Evolutionary conservation across 345 rosid species (phyloP).

Genomic region (Gynandropsis gynandra): DNA sequence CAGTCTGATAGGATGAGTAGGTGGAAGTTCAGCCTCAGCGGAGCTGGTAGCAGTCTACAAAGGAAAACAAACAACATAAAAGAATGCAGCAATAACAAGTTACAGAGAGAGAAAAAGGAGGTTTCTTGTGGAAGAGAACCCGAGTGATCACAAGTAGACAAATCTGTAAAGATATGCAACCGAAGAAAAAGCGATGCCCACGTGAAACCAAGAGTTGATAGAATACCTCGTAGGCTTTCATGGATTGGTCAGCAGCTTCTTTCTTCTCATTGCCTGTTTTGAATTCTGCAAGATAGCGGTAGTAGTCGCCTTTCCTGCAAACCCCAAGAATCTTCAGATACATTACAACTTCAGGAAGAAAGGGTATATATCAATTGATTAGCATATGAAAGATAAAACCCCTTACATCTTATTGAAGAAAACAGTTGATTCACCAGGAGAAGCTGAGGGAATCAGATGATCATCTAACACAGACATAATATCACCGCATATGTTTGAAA

Average conservation of each 20-base stretch:
- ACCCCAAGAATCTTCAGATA: slow-evolving; percentile 8
- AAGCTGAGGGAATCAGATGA: slow-evolving; percentile 55
- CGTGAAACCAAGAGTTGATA: slow-evolving; percentile 1
- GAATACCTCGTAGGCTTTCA: slow-evolving; percentile 62
- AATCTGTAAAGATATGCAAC: slow-evolving; percentile 1
- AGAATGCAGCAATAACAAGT: no score
- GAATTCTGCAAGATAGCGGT: slow-evolving; percentile 55
- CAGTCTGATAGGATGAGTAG: slow-evolving; percentile 65
- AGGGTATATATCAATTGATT: slow-evolving; percentile 2
- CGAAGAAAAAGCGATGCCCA: neutral
- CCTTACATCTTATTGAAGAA: slow-evolving; percentile 61
- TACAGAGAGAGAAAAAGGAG: no score
- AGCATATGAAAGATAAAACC: neutral
- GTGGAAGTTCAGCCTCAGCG: slow-evolving; percentile 54
- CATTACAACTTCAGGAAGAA: neutral
- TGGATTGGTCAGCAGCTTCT: slow-evolving; percentile 52
- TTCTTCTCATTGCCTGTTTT: slow-evolving; percentile 45
- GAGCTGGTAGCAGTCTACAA: slow-evolving; percentile 48
- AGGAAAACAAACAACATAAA: slow-evolving; percentile 10
- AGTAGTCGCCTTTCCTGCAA: slow-evolving; percentile 73
- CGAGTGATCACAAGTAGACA: no score
- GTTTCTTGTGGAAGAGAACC: no score
- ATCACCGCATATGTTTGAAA: slow-evolving; percentile 42
- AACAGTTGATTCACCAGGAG: slow-evolving; percentile 52
- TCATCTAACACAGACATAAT: slow-evolving; percentile 57